Conservation (phyloP, 805 yeast genomes). For the Candida pseudoglaebosa region DNA sequence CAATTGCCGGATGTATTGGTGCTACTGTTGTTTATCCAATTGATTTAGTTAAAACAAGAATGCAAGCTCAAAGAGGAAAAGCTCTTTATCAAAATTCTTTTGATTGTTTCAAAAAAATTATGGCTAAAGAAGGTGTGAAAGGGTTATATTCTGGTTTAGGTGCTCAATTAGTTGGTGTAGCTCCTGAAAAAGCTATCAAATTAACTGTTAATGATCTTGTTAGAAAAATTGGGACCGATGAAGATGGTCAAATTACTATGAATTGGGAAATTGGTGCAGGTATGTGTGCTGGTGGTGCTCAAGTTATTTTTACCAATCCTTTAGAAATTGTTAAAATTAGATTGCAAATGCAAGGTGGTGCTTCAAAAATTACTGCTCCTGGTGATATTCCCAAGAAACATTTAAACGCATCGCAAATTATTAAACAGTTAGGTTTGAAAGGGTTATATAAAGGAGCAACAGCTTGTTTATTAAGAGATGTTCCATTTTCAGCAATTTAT, state of each 20-base stretch:
- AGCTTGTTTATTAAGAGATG: conserved; percentile 92
- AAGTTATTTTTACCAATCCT: conserved; percentile 94
- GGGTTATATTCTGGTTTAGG: conserved; percentile 92
- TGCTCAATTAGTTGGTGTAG: conserved; percentile 95
- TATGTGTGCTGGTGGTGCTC: conserved; percentile 94
- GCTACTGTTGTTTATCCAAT: conserved; percentile 98
- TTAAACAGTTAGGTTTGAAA: conserved; percentile 70
- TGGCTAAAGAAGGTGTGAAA: conserved; percentile 69
- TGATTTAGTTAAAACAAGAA: conserved; percentile 91
- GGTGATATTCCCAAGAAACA: conserved; percentile 41
- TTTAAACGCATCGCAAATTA: conserved; percentile 63
- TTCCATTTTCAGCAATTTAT: conserved; percentile 94
- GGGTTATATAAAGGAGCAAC: conserved; percentile 90
- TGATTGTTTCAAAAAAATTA: conserved; percentile 80
- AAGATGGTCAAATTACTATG: conserved; percentile 38
- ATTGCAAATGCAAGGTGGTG: conserved; percentile 85
- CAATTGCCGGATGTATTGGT: conserved; percentile 96
- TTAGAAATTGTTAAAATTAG: conserved; percentile 93
- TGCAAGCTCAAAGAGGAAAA: conserved; percentile 88
- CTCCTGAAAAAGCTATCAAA: conserved; percentile 97
- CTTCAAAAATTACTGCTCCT: conserved; percentile 32
- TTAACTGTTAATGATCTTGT: conserved; percentile 89
- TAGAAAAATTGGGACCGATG: conserved; percentile 61
- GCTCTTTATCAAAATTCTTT: conserved; percentile 71
- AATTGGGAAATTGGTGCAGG: conserved; percentile 82